Base-by-base conservation (phyloP, 192 early-diverging fungal species). In the Coemansia pectinata region DNA sequence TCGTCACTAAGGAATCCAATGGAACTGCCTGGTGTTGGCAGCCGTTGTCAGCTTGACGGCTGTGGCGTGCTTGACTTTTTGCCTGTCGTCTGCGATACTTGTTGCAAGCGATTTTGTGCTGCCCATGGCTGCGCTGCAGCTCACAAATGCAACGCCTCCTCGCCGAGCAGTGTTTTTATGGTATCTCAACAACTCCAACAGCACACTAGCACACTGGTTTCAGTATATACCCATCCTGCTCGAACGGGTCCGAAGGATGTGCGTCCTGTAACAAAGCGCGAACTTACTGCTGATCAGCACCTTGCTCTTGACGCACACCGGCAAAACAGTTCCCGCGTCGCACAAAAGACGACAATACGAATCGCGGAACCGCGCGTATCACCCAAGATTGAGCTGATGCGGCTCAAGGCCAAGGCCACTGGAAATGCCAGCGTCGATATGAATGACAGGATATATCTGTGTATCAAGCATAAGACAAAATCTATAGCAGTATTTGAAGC, bases 311-410 rank as follows among this genome's bases (percentile, higher is more conserved):
- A 60, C 3, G 11, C 63, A 0, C 33, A 74, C 21, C 71, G 39
- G 39, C 66, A 67, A 27, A 40, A 33, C 31, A 38, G 45, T 29
- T 38, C 25, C 48, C 42, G 6, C 11, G 5, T 40, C 15, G 27
- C 57, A 11, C 25, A 50, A 44, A 25, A 41, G 12, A 39, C 50
- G 4, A 33, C 61, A 38, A 21, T 31, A 25, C 50, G 52, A 19
- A 33, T 39, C 9, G 66, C 48, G 39, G 25, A 57, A 34, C 34
- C 78, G 6, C 55, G 59, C 33, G 4, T 59, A 11, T 77, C 75
- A 19, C 74, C 79, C 14, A 71, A 73, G 59, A 72, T 77, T 41
- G 80, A 73, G 75, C 72, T 83, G 31, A 83, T 77, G 75, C 71
- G 71, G 5, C 75, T 83, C 58, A 83, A 77, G 63, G 65, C 69